These are phyloP conservation scores for Phytopythium montanum DNA, from an alignment of 352 stramenopile species.

Conservation along the genomic window DNA sequence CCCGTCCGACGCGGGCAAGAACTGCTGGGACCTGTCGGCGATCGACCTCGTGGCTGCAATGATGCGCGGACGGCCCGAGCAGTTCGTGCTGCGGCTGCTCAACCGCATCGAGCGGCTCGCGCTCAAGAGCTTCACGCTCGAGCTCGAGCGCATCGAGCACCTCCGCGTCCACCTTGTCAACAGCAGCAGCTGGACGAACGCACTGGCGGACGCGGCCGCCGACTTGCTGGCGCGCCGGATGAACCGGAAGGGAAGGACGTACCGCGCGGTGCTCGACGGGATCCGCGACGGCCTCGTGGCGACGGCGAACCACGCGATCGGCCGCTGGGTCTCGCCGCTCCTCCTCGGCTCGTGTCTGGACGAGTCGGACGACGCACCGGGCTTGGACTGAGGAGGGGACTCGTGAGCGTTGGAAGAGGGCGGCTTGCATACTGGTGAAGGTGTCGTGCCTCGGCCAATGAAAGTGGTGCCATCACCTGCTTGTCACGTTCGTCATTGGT, in stretches of 20 bases:
- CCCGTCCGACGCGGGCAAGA: background rate
- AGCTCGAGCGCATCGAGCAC: background rate
- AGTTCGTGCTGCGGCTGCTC: conserved; percentile 2
- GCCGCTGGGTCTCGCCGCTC: conserved; percentile 2
- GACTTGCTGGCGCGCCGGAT: background rate
- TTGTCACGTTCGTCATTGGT: too few relatives aligned
- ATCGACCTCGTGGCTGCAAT: conserved; percentile 1
- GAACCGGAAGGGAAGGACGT: background rate
- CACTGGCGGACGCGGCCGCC: background rate
- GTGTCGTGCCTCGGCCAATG: too few relatives aligned
- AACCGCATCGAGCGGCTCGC: conserved; percentile 3
- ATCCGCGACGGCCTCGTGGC: background rate
- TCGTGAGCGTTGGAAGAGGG: background rate
- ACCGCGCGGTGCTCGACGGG: conserved; percentile 2
- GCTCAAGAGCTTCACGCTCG: background rate
- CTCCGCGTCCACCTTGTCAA: background rate
- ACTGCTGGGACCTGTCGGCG: conserved; percentile 2
- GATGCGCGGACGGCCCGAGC: background rate
- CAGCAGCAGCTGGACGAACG: background rate
- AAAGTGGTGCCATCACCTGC: too few relatives aligned
- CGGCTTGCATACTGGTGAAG: background rate
- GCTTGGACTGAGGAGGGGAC: background rate
- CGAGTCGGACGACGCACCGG: background rate
- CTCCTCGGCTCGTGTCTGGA: conserved; percentile 7
- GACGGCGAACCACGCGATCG: conserved; percentile 1